Percentiles rank a stretch among this genome's conserved stretches.
phyloP scores from a whole-genome alignment of 108 stramenopile genomes.

The Mediolabrus comicus region DNA sequence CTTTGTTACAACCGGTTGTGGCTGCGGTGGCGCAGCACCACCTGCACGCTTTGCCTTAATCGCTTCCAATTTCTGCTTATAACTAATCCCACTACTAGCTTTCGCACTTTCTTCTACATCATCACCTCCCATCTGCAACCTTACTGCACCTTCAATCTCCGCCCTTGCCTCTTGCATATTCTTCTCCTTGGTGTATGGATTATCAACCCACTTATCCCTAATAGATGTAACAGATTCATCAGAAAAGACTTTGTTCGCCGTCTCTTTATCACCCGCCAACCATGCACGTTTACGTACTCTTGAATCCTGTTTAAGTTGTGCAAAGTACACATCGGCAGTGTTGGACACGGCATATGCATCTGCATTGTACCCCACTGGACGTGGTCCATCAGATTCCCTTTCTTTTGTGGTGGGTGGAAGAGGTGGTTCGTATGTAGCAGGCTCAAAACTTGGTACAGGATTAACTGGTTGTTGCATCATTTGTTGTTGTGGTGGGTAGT shows the following conservation, averaged over 20 bases:
- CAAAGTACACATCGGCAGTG: constrained; percentile 84
- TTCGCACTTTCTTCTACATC: constrained; percentile 6
- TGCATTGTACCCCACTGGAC: constrained; percentile 56
- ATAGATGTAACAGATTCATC: constrained; percentile 59
- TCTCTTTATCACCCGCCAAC: constrained; percentile 54
- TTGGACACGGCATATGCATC: constrained; percentile 78
- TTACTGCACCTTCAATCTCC: constrained; percentile 7
- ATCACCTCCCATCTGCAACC: constrained; percentile 4
- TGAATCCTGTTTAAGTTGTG: constrained; percentile 83
- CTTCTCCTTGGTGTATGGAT: constrained; percentile 68
- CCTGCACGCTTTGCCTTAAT: constrained; percentile 22
- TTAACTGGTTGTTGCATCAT: constrained; percentile 43
- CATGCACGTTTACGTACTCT: constrained; percentile 66
- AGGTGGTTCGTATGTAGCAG: constrained; percentile 15
- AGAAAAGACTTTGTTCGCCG: constrained; percentile 63
- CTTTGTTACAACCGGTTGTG: background rate
- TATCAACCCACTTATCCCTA: constrained; percentile 44
- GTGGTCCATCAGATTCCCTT: constrained; percentile 22
- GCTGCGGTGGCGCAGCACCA: constrained; percentile 9
- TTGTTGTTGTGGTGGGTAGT: constrained; percentile 21
- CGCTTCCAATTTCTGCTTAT: constrained; percentile 61
- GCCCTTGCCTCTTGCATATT: constrained; percentile 27
- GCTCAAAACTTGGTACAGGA: background rate
- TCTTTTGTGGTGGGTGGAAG: constrained; percentile 26
- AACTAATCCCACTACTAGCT: constrained; percentile 47